Evolutionary conservation across 73 alveolate genomes (phyloP).

Genomic region (Tetrahymena elliotti): DNA sequence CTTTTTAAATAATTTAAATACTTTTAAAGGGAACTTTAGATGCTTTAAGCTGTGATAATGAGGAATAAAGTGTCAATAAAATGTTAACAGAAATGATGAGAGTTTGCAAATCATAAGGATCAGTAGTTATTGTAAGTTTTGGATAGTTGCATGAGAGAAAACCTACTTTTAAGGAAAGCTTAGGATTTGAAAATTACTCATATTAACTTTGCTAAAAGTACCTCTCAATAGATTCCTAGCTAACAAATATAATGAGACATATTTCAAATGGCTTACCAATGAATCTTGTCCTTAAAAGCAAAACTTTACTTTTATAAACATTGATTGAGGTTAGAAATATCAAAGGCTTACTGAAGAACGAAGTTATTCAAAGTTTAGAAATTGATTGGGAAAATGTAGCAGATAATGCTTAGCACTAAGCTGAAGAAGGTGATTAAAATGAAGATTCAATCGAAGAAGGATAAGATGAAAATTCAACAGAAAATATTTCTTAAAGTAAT

Average conservation of each 20-base stretch:
- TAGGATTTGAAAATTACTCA: neutral
- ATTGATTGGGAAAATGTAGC: neutral
- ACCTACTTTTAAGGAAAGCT: neutral
- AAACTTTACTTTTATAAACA: neutral
- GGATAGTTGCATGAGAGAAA: neutral
- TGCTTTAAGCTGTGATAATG: slow-evolving; percentile 31
- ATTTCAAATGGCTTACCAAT: neutral
- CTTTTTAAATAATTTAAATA: neutral
- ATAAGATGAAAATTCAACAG: neutral
- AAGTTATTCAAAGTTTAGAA: neutral
- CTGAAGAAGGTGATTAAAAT: neutral
- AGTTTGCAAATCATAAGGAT: slow-evolving; percentile 1
- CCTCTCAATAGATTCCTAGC: neutral
- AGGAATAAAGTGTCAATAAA: neutral
- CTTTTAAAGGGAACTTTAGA: slow-evolving; percentile 13
- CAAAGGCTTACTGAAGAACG: neutral
- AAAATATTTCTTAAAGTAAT: too few species aligned
- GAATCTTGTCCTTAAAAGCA: neutral
- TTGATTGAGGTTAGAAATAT: neutral
- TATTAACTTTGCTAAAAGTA: neutral
- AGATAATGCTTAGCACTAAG: neutral
- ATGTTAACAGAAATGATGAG: slow-evolving; percentile 22
- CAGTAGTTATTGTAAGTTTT: neutral
- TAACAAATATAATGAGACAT: neutral
- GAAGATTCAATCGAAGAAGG: neutral